Conservation (phyloP, 148 eudicot species). For the Arctostaphylos glauca region DNA sequence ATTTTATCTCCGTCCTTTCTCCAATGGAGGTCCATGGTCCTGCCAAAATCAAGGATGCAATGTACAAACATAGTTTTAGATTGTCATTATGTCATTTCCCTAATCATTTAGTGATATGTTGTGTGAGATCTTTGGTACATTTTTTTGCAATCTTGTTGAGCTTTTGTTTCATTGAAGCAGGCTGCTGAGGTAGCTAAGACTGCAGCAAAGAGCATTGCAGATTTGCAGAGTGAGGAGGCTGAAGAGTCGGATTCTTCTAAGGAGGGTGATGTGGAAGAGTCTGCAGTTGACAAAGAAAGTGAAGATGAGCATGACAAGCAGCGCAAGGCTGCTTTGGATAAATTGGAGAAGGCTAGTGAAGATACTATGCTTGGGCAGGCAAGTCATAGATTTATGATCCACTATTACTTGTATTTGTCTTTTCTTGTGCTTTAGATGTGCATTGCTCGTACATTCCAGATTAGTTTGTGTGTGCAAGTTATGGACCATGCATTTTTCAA, state of each 20-base stretch:
- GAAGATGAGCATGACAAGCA: constrained; percentile 55
- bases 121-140: neutral
- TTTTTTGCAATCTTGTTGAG: constrained; percentile 14
- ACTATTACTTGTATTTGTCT: neutral
- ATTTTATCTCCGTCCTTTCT: neutral
- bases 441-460: neutral
- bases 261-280: constrained; percentile 39
- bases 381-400: constrained; percentile 22
- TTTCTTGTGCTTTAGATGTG: neutral
- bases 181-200: constrained; percentile 85
- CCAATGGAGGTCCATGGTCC: neutral
- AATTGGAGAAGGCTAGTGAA: constrained; percentile 80
- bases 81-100: neutral
- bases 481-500: neutral
- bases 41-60: constrained; percentile 4
- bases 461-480: neutral
- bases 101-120: neutral
- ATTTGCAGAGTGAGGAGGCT: constrained; percentile 36
- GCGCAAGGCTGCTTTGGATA: constrained; percentile 69
- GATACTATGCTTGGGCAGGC: constrained; percentile 89
- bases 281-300: constrained; percentile 40
- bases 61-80: constrained; percentile 4
- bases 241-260: constrained; percentile 67
- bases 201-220: constrained; percentile 78
- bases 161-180: constrained; percentile 33